These are phyloP conservation scores for Carnegiea gigantea DNA, from an alignment of 179 eudicot genomes.

Conservation along the genomic window DNA sequence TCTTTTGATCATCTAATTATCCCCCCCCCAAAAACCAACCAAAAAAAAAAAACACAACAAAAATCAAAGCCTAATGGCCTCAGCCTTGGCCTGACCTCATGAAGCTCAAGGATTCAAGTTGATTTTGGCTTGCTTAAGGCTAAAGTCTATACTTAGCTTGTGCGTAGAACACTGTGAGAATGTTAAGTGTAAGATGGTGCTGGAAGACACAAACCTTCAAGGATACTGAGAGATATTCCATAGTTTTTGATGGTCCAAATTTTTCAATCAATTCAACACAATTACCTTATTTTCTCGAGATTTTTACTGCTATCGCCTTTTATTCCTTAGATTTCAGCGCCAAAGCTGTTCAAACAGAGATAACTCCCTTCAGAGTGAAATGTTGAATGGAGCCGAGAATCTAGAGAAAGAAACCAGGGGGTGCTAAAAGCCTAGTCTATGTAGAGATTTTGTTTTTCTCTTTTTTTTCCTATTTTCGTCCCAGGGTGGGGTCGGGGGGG, in stretches of 20 bases:
- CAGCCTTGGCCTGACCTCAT: too few relatives aligned
- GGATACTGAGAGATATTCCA: not conserved
- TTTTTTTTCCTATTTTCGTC: too few relatives aligned
- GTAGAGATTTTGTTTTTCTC: not conserved
- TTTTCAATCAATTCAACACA: not conserved
- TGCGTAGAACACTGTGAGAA: not conserved
- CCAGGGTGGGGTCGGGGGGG: not conserved
- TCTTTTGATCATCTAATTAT: too few relatives aligned
- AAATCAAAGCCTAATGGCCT: too few relatives aligned
- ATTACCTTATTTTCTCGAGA: not conserved
- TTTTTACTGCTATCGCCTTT: not conserved
- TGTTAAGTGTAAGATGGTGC: not conserved
- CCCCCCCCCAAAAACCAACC: too few relatives aligned
- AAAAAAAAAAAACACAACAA: too few relatives aligned
- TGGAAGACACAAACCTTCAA: not conserved
- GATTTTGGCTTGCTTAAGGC: not conserved
- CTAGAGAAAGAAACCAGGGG: not conserved
- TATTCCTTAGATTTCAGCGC: not conserved
- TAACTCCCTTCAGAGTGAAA: not conserved
- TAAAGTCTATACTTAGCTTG: too few relatives aligned
- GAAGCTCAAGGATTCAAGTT: too few relatives aligned
- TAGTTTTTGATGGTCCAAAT: too few relatives aligned
- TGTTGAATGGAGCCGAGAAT: not conserved
- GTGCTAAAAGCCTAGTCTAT: too few relatives aligned
- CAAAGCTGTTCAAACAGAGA: not conserved